Evolutionary conservation across 148 eudicot species (phyloP), one percentile per base, ranked within the genome.

Genomic region (Amaranthus cruentus): DNA sequence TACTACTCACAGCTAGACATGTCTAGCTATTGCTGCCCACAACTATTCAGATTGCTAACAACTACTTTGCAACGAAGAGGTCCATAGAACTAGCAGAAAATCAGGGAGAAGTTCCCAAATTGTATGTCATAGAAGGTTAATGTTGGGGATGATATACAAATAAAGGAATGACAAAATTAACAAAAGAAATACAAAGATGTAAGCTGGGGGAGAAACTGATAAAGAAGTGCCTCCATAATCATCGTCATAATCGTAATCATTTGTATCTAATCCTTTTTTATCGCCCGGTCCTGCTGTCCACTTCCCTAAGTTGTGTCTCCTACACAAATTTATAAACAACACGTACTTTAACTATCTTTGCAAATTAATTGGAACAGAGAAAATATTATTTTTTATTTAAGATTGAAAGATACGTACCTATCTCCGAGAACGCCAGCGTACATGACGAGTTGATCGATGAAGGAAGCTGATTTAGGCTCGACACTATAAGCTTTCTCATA

Each of bases 401-500:
- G 52, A 54, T 43, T 15, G 46, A 66, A 66, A 4, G 3, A 65
- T 51, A 49, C 18, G 18, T 69, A 94, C 99, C 97, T 96, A 87
- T 84, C 76, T 4, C 91, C 91, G 18, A 92, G 87, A 50, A 92
- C 99, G 43, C 98, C 98, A 44, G 98, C 86, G 64, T 90, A 78
- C 69, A 74, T 65, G 80, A 90, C 86, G 63, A 93, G 88, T 66
- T 88, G 91, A 74, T 93, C 93, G 64, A 93, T 87, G 71, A 78
- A 75, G 9, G 80, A 47, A 51, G 91, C 93, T 56, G 98, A 90
- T 62, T 83, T 93, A 59, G 98, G 98, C 83, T 90, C 96, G 62
- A 87, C 83, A 14, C 98, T 92, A 46, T 81, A 96, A 2, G 99
- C 99, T 77, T 96, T 96, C 79, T 92, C 99, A 13, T 96, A 96